These are phyloP conservation scores for Sisymbrium irio DNA, from an alignment of 345 rosid species.

Conservation along the genomic window DNA sequence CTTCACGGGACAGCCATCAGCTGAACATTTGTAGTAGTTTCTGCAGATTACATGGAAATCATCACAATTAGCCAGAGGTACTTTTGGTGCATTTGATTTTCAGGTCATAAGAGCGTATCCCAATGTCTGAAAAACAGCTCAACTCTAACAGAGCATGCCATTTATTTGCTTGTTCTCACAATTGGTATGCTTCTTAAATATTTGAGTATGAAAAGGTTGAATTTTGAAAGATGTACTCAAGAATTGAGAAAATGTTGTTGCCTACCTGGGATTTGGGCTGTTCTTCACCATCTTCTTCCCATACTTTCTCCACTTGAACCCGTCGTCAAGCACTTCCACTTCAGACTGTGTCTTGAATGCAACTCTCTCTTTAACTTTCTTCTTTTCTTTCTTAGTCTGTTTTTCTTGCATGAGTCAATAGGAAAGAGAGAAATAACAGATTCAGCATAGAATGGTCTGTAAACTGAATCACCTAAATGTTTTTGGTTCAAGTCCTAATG, in stretches of 20 bases:
- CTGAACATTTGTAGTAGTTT: conserved; percentile 81
- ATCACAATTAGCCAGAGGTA: background rate
- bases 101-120: background rate
- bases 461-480: conserved; percentile 1
- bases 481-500: background rate
- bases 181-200: background rate
- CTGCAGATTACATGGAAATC: conserved; percentile 37
- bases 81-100: background rate
- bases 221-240: background rate
- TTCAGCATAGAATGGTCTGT: background rate
- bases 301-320: conserved; percentile 94
- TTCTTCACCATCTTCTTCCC: conserved; percentile 98
- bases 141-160: background rate
- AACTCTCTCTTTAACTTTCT: conserved; percentile 51
- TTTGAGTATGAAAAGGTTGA: background rate
- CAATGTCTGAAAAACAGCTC: background rate
- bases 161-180: background rate
- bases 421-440: background rate
- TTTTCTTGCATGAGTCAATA: conserved; percentile 17
- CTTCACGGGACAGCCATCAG: conserved; percentile 79
- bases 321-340: conserved; percentile 82
- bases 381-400: conserved; percentile 38
- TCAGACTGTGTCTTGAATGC: conserved; percentile 83
- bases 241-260: background rate
- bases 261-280: conserved; percentile 88